Percentiles rank a stretch among this genome's conserved stretches.
These are phyloP conservation scores for Isabelozyma heimii DNA, from an alignment of 805 yeast genomes.

Conservation along the genomic window DNA sequence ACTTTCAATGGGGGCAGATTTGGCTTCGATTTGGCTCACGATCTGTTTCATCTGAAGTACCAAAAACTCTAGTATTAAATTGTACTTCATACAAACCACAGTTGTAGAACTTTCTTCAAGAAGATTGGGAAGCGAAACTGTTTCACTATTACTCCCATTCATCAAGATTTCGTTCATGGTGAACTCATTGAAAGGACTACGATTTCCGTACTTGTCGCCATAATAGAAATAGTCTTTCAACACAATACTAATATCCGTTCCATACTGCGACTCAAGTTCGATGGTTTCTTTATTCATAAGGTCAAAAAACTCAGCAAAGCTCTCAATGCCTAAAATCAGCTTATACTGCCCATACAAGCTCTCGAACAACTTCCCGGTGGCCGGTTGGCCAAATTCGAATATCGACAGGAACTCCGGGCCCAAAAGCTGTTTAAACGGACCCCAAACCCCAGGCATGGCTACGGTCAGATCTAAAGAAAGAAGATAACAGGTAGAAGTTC, in stretches of 20 bases:
- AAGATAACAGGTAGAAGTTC: constrained; percentile 59
- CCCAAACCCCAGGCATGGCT: constrained; percentile 53
- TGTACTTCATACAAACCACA: constrained; percentile 40
- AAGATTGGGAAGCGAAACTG: constrained; percentile 4
- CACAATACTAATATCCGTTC: constrained; percentile 15
- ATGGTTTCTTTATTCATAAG: constrained; percentile 18
- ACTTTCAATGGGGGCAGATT: constrained; percentile 16
- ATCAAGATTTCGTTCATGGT: constrained; percentile 47
- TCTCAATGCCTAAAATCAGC: constrained; percentile 1
- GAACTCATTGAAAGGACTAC: constrained; percentile 55
- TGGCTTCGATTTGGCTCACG: constrained; percentile 15
- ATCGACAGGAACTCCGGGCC: constrained; percentile 20
- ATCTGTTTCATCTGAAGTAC: constrained; percentile 49
- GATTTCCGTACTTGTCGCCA: constrained; percentile 58
- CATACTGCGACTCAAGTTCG: constrained; percentile 13
- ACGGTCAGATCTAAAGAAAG: constrained; percentile 17
- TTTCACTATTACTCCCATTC: constrained; percentile 38
- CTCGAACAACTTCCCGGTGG: constrained; percentile 54
- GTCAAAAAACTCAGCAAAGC: constrained; percentile 9
- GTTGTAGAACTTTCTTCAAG: constrained; percentile 10
- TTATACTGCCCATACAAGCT: constrained; percentile 37
- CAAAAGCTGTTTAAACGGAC: constrained; percentile 48
- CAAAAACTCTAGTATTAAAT: constrained; percentile 48
- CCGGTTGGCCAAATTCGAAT: constrained; percentile 58
- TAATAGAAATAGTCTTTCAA: constrained; percentile 42